Conservation (phyloP, 2,329 filamentous ascomycete species). For the Monilinia vaccinii-corymbosi region DNA sequence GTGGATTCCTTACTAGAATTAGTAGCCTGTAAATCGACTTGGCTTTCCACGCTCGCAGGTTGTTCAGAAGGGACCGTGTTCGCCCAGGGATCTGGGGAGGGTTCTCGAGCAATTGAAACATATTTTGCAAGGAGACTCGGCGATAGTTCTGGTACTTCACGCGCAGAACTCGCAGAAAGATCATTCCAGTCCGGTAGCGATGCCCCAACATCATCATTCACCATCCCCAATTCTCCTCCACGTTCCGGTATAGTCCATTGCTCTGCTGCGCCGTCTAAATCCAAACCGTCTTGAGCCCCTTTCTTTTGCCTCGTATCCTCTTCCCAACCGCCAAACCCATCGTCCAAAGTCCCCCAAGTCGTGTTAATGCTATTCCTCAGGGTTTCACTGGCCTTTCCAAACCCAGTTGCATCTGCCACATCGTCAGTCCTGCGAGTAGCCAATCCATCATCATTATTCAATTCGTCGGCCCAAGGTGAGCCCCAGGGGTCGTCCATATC, state of each 20-base stretch:
- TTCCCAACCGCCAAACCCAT: slow-evolving; percentile 25
- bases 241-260: slow-evolving; percentile 10
- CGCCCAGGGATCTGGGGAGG: slow-evolving; percentile 27
- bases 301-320: slow-evolving; percentile 11
- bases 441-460: neutral
- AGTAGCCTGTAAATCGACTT: neutral
- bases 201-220: slow-evolving; percentile 6
- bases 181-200: slow-evolving; percentile 14
- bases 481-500: slow-evolving; percentile 33
- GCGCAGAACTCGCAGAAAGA: neutral
- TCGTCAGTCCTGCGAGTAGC: neutral
- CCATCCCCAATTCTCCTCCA: neutral
- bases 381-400: slow-evolving; percentile 14
- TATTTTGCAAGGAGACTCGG: slow-evolving; percentile 14
- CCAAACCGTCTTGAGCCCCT: slow-evolving; percentile 2
- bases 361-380: slow-evolving; percentile 19
- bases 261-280: slow-evolving; percentile 16
- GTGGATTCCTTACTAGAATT: neutral
- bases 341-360: slow-evolving; percentile 22
- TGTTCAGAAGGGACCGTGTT: neutral
- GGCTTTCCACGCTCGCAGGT: neutral
- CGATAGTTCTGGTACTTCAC: slow-evolving; percentile 9
- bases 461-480: slow-evolving; percentile 32
- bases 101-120: slow-evolving; percentile 14
- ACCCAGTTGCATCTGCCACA: slow-evolving; percentile 8